phyloP scores from a whole-genome alignment of 352 stramenopile genomes.

The Phytophthora hybrid region DNA sequence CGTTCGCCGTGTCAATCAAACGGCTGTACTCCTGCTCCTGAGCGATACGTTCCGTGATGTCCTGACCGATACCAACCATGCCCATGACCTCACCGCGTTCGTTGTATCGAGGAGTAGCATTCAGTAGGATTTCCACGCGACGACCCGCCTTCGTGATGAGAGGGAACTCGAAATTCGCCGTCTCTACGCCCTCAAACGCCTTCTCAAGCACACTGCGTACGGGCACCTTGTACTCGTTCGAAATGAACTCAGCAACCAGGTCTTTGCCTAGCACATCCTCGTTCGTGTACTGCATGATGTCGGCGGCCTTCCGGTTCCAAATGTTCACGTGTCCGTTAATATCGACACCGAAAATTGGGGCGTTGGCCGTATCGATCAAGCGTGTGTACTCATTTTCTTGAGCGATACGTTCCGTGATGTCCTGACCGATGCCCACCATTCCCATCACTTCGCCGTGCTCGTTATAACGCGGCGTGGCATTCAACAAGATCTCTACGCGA shows the following conservation, averaged over 20 bases:
- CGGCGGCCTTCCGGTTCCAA: conserved; percentile 60
- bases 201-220: conserved; percentile 35
- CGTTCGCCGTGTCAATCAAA: conserved; percentile 85
- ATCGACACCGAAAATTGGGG: conserved; percentile 74
- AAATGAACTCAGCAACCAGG: conserved; percentile 79
- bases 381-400: conserved; percentile 68
- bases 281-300: conserved; percentile 60
- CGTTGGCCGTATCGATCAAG: conserved; percentile 65
- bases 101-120: conserved; percentile 25
- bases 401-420: conserved; percentile 68
- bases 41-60: conserved; percentile 53
- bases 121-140: conserved; percentile 31
- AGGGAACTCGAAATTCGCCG: conserved; percentile 64
- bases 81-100: conserved; percentile 31
- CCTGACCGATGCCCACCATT: conserved; percentile 34
- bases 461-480: too few species aligned
- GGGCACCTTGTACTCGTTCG: conserved; percentile 43
- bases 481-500: too few species aligned
- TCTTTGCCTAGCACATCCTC: conserved; percentile 50
- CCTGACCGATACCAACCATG: conserved; percentile 31
- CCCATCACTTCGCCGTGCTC: too few species aligned
- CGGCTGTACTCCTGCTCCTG: conserved; percentile 80
- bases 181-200: conserved; percentile 49
- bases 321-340: conserved; percentile 65
- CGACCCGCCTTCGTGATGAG: conserved; percentile 31